These are phyloP conservation scores for Leccinum broughii DNA, from an alignment of 768 basidiomycete genomes.

Conservation along the genomic window DNA sequence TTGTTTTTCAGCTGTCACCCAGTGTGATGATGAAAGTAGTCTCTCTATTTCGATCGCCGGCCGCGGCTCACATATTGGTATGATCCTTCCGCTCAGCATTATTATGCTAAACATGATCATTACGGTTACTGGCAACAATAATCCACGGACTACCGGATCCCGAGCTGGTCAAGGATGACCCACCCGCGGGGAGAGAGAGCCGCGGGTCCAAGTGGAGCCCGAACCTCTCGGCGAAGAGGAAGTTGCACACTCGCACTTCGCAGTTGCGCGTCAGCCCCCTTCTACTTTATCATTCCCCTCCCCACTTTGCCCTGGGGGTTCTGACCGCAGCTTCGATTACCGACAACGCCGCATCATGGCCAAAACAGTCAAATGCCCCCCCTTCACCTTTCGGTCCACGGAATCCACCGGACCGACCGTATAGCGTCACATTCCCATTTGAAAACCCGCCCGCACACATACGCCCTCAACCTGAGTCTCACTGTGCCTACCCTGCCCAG, in stretches of 20 bases:
- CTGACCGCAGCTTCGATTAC: not conserved
- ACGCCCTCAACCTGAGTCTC: slow-evolving; percentile 24
- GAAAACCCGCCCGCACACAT: slow-evolving; percentile 6
- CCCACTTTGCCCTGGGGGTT: not conserved
- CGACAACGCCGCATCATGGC: not conserved
- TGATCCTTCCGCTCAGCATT: not conserved
- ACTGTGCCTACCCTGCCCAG: not conserved
- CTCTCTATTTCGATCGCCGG: not conserved
- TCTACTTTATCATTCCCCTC: not conserved
- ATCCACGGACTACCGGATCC: not conserved
- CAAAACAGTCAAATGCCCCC: not conserved
- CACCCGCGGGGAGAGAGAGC: not conserved
- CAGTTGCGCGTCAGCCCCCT: not conserved
- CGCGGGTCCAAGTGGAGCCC: not conserved
- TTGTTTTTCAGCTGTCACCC: not conserved
- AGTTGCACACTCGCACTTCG: not conserved
- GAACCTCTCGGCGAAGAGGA: not conserved
- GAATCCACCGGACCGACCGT: not conserved
- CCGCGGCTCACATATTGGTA: not conserved
- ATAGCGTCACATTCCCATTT: slow-evolving; percentile 6
- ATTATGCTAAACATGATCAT: not conserved
- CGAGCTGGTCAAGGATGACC: not conserved
- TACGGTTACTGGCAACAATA: not conserved
- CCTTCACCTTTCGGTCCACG: not conserved
- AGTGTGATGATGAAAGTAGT: not conserved